Percentiles rank a stretch among this genome's conserved stretches.
These are phyloP conservation scores for Theobroma cacao DNA, from an alignment of 345 rosid genomes.

Conservation along the genomic window DNA sequence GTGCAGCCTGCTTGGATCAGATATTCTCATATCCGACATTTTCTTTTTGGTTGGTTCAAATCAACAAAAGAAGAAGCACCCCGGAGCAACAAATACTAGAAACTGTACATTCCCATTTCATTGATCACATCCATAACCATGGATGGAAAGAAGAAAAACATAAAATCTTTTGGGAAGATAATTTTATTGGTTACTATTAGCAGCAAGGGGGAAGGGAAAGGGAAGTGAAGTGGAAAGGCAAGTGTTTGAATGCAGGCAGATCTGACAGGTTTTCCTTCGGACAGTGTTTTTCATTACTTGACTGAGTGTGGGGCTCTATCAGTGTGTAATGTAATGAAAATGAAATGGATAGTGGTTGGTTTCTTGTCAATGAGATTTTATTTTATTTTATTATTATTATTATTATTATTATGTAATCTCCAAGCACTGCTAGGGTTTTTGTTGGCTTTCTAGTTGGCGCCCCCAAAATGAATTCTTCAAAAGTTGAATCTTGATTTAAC, in stretches of 20 bases:
- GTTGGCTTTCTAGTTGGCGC: slow-evolving; percentile 10
- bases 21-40: slow-evolving; percentile 60
- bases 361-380: too few relatives aligned
- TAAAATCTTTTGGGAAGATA: neutral
- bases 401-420: too few relatives aligned
- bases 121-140: slow-evolving; percentile 2
- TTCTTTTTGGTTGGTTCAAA: neutral
- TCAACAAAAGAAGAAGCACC: slow-evolving; percentile 4
- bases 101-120: slow-evolving; percentile 12
- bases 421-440: neutral
- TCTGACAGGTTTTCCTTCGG: slow-evolving; percentile 10
- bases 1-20: slow-evolving; percentile 75
- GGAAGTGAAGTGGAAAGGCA: neutral
- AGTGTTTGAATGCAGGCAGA: neutral
- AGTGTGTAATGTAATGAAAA: neutral
- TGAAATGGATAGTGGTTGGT: neutral
- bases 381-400: neutral
- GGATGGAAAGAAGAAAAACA: neutral
- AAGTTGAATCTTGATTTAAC: neutral
- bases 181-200: neutral
- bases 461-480: neutral
- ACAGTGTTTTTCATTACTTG: neutral
- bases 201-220: neutral
- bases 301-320: neutral
- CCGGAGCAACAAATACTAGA: neutral